Evolutionary conservation across 306 rosid genomes (phyloP).

Genomic region (Clitoria ternatea): DNA sequence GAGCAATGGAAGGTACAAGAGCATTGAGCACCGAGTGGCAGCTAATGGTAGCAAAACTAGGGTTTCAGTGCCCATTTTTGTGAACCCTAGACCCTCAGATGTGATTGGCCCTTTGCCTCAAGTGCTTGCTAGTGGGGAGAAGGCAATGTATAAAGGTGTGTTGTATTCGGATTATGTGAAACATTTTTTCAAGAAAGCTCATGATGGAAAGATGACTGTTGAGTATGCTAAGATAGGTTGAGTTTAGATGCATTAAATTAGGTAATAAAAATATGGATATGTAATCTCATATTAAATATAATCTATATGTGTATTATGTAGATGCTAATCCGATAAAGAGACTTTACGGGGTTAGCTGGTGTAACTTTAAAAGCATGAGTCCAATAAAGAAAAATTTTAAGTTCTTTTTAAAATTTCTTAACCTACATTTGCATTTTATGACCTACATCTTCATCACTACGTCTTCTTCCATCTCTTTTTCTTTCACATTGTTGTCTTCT

Average conservation of each 20-base stretch:
- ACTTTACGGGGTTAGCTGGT: too few species aligned
- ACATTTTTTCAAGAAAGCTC: slow-evolving; percentile 52
- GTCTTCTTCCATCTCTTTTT: too few species aligned
- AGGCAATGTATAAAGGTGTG: slow-evolving; percentile 41
- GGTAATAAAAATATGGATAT: too few species aligned
- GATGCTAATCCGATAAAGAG: too few species aligned
- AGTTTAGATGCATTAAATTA: neutral
- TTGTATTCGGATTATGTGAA: slow-evolving; percentile 50
- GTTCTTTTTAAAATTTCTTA: too few species aligned
- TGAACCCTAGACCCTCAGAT: slow-evolving; percentile 41
- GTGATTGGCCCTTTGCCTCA: slow-evolving; percentile 40
- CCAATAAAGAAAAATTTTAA: too few species aligned
- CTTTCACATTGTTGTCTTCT: too few species aligned
- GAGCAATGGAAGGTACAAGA: slow-evolving; percentile 63
- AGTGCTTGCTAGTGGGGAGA: slow-evolving; percentile 38
- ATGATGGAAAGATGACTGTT: slow-evolving; percentile 58
- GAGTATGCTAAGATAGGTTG: slow-evolving; percentile 39
- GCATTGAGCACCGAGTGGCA: slow-evolving; percentile 52
- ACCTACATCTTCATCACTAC: too few species aligned
- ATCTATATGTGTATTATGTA: too few species aligned
- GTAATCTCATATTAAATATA: too few species aligned
- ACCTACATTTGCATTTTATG: too few species aligned
- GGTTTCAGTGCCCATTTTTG: slow-evolving; percentile 58
- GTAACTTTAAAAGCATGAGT: too few species aligned
- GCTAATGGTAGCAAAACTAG: slow-evolving; percentile 44